Conservation (phyloP, 768 basidiomycete genomes). For the Leccinellum albellum region DNA sequence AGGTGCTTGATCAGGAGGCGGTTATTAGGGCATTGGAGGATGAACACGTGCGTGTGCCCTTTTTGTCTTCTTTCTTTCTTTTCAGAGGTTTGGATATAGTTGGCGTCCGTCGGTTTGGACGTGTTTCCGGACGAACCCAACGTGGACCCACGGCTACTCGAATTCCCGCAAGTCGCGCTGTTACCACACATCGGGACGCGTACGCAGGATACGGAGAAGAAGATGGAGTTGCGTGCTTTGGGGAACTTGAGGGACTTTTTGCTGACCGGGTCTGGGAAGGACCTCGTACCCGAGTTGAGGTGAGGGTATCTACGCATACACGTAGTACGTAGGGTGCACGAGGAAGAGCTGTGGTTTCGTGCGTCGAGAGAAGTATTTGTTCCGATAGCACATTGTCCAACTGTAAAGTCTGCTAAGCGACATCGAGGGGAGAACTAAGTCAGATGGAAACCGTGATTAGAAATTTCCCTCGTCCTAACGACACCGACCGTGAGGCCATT, state of each 20-base stretch:
- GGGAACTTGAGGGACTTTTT: slow-evolving; percentile 68
- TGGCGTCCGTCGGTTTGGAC: slow-evolving; percentile 61
- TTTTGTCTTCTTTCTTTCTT: background rate
- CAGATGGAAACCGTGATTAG: background rate
- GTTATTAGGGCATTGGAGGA: slow-evolving; percentile 81
- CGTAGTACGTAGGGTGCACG: background rate
- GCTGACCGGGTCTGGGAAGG: background rate
- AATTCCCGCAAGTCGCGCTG: slow-evolving; percentile 76
- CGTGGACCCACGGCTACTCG: slow-evolving; percentile 72
- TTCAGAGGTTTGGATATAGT: background rate
- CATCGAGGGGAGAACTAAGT: background rate
- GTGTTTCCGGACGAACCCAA: slow-evolving; percentile 83
- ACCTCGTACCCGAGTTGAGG: background rate
- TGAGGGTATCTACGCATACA: background rate
- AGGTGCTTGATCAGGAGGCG: slow-evolving; percentile 83
- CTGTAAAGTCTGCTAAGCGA: background rate
- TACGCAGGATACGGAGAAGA: slow-evolving; percentile 70
- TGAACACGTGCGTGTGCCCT: slow-evolving; percentile 65
- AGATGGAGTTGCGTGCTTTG: slow-evolving; percentile 82
- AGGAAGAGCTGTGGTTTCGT: background rate
- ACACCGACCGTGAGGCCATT: background rate
- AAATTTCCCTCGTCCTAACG: background rate
- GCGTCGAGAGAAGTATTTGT: background rate
- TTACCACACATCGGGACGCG: slow-evolving; percentile 93
- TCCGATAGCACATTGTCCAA: background rate